phyloP scores from a whole-genome alignment of 306 rosid genomes.

The Erythrophleum fordii region DNA sequence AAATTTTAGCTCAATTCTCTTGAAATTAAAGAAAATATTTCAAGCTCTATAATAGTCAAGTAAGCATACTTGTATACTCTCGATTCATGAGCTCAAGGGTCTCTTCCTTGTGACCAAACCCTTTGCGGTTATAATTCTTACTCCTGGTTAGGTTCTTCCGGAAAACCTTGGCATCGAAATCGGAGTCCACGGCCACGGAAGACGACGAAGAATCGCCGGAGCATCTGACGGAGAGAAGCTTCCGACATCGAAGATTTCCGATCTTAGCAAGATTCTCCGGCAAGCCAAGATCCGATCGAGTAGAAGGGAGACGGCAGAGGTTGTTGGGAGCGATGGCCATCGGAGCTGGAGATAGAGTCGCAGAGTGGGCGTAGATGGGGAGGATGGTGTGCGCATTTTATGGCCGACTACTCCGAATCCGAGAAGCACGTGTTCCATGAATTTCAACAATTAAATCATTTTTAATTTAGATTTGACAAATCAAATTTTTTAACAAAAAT shows the following conservation, averaged over 20 bases:
- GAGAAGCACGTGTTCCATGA: constrained; percentile 19
- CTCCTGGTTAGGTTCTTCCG: constrained; percentile 88
- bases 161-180: constrained; percentile 87
- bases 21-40: not conserved
- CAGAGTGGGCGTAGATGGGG: not conserved
- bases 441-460: not conserved
- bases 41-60: not conserved
- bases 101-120: constrained; percentile 88
- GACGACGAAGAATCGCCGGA: constrained; percentile 49
- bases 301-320: constrained; percentile 58
- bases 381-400: constrained; percentile 27
- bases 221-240: constrained; percentile 60
- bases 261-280: constrained; percentile 44
- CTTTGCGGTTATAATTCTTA: constrained; percentile 82
- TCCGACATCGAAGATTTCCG: constrained; percentile 50
- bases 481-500: not conserved
- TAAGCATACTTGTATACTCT: constrained; percentile 79
- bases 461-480: not conserved
- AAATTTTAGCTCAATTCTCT: constrained; percentile 14
- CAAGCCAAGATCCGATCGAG: constrained; percentile 48
- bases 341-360: not conserved
- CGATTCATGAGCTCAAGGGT: constrained; percentile 86
- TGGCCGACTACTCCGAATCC: not conserved
- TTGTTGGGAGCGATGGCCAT: constrained; percentile 82
- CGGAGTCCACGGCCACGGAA: constrained; percentile 53